These are phyloP conservation scores for Meyerozyma smithsonii DNA, from an alignment of 1,139 yeast genomes.

Conservation along the genomic window DNA sequence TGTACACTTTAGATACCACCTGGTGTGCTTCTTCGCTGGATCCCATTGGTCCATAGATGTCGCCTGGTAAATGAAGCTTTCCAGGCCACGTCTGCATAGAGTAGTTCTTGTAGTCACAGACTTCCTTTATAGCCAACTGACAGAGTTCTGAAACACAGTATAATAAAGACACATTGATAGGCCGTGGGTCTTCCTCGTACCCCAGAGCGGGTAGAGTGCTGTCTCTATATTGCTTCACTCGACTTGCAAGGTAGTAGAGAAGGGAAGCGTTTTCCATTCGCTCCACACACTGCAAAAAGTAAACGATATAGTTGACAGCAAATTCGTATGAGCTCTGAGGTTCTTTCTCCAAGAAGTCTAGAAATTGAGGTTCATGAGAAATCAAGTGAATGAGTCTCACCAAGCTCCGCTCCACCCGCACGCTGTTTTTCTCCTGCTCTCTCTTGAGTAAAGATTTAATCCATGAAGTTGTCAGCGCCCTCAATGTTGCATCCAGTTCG, in stretches of 20 bases:
- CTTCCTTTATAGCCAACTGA: slow-evolving; percentile 58
- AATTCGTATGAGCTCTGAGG: slow-evolving; percentile 42
- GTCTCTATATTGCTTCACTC: slow-evolving; percentile 78
- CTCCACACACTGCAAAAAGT: slow-evolving; percentile 57
- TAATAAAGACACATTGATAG: slow-evolving; percentile 34
- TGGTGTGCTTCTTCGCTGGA: slow-evolving; percentile 40
- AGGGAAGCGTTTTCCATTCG: slow-evolving; percentile 66
- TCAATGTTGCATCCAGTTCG: slow-evolving; percentile 57
- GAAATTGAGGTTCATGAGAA: slow-evolving; percentile 71
- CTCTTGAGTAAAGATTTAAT: slow-evolving; percentile 54
- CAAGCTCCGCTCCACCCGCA: slow-evolving; percentile 58
- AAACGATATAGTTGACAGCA: slow-evolving; percentile 55
- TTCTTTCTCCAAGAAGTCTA: slow-evolving; percentile 32
- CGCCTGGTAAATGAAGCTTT: slow-evolving; percentile 60
- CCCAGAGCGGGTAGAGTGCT: slow-evolving; percentile 33
- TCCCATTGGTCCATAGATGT: slow-evolving; percentile 56
- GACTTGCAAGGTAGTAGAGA: slow-evolving; percentile 69
- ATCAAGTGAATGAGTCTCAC: slow-evolving; percentile 66
- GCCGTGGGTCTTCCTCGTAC: slow-evolving; percentile 24
- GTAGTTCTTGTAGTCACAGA: slow-evolving; percentile 62
- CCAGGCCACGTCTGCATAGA: slow-evolving; percentile 79
- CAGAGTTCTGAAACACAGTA: slow-evolving; percentile 72
- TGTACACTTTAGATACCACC: slow-evolving; percentile 43
- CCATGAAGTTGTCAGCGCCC: slow-evolving; percentile 63
- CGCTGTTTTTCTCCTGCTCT: slow-evolving; percentile 33